Evolutionary conservation across 768 basidiomycete species (phyloP), one percentile per base, ranked within the genome.

Genomic region (Suillus alpinus): DNA sequence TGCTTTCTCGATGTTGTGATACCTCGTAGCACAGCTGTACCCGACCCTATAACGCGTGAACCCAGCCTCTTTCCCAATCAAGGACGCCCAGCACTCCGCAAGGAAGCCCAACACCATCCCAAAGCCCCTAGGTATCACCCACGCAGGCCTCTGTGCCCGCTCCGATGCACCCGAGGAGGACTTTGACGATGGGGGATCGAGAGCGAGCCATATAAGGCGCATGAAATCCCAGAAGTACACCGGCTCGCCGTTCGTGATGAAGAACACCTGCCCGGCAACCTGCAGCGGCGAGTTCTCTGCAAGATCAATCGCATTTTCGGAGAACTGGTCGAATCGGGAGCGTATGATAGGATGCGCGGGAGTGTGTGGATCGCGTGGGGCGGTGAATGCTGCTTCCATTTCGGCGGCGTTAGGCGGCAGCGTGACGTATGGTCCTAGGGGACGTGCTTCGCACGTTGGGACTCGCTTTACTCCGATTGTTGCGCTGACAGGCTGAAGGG

Each of bases 221-320:
- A 87, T 81, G 69, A 96, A 88, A 76, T 97, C 95, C 96, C 96
- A 99, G 79, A 98, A 98, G 75, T 93, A 92, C 59, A 88, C 82
- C 2, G 95, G 96, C 71, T 98, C 95, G 63, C 95, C 94, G 69
- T 98, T 98, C 59, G 95, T 95, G 75, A 99, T 92, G 81, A 94
- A 96, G 79, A 95, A 99, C 3, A 77, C 92, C 72, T 98, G 92
- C 0, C 96, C 96, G 5, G 94, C 95, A 57, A 98, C 92, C 65
- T 88, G 83, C 9, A 94, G 80, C 8, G 87, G 86, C 56, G 83
- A 82, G 0, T 72, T 72, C 6, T 81, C 77, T 31, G 82, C 76
- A 49, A 82, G 78, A 34, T 78, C 81, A 58, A 93, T 75, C 14
- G 82, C 80, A 32, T 75, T 70, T 10, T 85, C 84, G 3, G 87